phyloP scores from a whole-genome alignment of 345 rosid species.

The Euphorbia tirucalli region DNA sequence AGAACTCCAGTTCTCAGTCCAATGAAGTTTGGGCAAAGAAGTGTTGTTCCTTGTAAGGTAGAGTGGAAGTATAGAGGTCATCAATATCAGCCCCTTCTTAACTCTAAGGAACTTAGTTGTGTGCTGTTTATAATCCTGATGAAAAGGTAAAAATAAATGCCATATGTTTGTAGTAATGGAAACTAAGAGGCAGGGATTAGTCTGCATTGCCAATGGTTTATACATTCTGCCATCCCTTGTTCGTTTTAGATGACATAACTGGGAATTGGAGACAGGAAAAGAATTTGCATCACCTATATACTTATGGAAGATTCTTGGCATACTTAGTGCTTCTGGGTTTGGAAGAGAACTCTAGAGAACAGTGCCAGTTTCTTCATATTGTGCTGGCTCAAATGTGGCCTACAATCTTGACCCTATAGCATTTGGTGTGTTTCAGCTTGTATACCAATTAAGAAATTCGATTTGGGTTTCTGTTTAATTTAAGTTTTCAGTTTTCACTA shows the following conservation, averaged over 20 bases:
- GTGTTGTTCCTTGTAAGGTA: neutral
- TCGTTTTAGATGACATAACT: too few relatives aligned
- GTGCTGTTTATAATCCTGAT: neutral
- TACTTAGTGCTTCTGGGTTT: neutral
- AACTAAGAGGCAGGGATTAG: neutral
- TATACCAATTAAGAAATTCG: neutral
- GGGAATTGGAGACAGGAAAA: neutral
- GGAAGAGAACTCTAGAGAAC: constrained; percentile 1
- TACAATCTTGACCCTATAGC: neutral
- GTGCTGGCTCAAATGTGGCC: neutral
- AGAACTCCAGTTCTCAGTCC: neutral
- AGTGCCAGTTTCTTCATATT: neutral
- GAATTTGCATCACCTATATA: neutral
- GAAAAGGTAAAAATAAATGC: neutral
- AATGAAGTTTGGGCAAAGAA: constrained; percentile 6
- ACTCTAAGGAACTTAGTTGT: neutral
- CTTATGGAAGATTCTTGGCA: neutral
- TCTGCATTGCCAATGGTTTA: neutral
- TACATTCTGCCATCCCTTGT: neutral
- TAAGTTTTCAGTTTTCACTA: neutral
- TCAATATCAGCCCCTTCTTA: neutral
- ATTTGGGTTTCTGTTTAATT: neutral
- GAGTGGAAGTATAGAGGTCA: neutral
- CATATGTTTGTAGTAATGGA: neutral
- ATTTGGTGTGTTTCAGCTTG: neutral